Conservation (phyloP, 2,329 filamentous ascomycete genomes). For the Aureobasidium sp. region DNA sequence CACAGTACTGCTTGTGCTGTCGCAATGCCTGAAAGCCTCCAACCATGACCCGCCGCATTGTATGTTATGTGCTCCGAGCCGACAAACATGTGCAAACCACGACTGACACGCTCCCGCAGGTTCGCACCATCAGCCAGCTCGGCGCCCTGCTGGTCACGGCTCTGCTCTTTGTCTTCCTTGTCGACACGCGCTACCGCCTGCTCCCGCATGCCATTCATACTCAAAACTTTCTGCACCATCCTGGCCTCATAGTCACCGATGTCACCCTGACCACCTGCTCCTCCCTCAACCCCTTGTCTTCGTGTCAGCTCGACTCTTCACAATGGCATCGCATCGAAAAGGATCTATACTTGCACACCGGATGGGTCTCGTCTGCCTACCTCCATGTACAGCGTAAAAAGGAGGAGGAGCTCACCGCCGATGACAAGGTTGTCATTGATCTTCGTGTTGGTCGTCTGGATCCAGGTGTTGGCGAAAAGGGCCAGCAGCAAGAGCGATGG, state of each 20-base stretch:
- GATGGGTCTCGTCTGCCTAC: slow-evolving; percentile 69
- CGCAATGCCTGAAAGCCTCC: not conserved
- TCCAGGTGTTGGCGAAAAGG: slow-evolving; percentile 51
- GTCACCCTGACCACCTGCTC: slow-evolving; percentile 71
- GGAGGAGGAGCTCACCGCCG: slow-evolving; percentile 67
- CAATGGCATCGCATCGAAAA: slow-evolving; percentile 83
- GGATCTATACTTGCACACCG: slow-evolving; percentile 70
- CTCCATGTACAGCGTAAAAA: slow-evolving; percentile 75
- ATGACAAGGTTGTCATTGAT: slow-evolving; percentile 74
- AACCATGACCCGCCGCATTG: slow-evolving; percentile 17
- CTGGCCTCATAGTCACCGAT: slow-evolving; percentile 78
- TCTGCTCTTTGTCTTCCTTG: slow-evolving; percentile 65
- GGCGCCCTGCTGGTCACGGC: slow-evolving; percentile 52
- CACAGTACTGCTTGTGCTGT: not conserved
- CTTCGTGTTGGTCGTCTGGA: slow-evolving; percentile 65
- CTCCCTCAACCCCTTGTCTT: slow-evolving; percentile 56
- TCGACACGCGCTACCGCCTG: slow-evolving; percentile 83
- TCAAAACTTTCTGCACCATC: slow-evolving; percentile 69
- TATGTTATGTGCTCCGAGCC: not conserved
- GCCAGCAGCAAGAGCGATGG: slow-evolving; percentile 57
- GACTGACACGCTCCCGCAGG: slow-evolving; percentile 20
- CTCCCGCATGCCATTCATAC: slow-evolving; percentile 81
- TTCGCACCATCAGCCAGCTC: slow-evolving; percentile 65
- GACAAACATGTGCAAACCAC: not conserved
- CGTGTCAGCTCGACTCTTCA: slow-evolving; percentile 62